phyloP scores from a whole-genome alignment of 768 basidiomycete genomes.

The Pholiota conissans region DNA sequence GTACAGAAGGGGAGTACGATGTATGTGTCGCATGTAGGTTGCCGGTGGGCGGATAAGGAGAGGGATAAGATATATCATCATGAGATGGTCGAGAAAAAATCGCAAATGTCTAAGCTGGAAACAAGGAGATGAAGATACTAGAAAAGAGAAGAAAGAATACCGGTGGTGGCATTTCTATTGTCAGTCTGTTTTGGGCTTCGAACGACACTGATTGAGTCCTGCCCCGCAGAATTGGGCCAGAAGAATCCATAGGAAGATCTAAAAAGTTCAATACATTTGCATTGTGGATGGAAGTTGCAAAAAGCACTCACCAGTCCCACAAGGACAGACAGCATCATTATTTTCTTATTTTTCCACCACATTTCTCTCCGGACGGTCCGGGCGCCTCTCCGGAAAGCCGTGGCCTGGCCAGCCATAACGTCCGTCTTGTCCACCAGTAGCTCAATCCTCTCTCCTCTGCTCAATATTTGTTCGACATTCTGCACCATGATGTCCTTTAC shows the following conservation, averaged over 20 bases:
- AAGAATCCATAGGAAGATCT: conserved; percentile 81
- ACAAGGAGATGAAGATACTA: background rate
- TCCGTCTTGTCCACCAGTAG: conserved; percentile 97
- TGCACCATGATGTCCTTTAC: conserved; percentile 99
- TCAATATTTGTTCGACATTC: conserved; percentile 95
- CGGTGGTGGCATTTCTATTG: conserved; percentile 6
- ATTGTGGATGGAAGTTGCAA: conserved; percentile 2
- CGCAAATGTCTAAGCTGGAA: background rate
- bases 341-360: conserved; percentile 87
- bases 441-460: conserved; percentile 93
- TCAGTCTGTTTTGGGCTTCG: conserved; percentile 8
- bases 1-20: background rate
- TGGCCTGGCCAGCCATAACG: conserved; percentile 90
- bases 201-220: conserved; percentile 54
- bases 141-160: background rate
- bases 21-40: background rate
- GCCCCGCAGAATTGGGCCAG: conserved; percentile 90
- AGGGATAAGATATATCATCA: background rate
- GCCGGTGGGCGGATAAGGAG: background rate
- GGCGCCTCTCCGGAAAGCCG: conserved; percentile 89
- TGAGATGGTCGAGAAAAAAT: background rate
- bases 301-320: conserved; percentile 62
- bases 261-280: conserved; percentile 6
- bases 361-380: conserved; percentile 79
- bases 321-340: conserved; percentile 63